Percentiles rank a stretch among this genome's conserved stretches.
phyloP scores from a whole-genome alignment of 164 flowering plant genomes.

The Macadamia tetraphylla region DNA sequence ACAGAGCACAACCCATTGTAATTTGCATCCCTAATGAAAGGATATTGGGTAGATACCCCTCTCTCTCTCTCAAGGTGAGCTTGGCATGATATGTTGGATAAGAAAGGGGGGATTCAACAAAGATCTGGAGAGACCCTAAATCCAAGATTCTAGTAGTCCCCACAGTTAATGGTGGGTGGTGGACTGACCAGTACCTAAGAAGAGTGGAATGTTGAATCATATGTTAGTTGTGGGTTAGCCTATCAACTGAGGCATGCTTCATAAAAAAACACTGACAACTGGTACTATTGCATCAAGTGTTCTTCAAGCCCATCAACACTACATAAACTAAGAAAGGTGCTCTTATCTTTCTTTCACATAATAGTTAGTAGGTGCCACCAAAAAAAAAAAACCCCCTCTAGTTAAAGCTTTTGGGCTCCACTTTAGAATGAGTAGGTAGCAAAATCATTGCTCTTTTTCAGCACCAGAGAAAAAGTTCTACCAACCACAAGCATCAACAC shows the following conservation, averaged over 20 bases:
- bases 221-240: neutral
- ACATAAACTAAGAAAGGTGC: neutral
- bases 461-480: neutral
- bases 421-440: neutral
- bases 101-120: neutral
- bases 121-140: too few relatives aligned
- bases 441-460: neutral
- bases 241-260: neutral
- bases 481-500: neutral
- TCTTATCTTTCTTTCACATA: neutral
- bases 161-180: neutral
- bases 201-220: conserved; percentile 14
- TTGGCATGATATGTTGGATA: too few relatives aligned
- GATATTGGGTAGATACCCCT: too few relatives aligned
- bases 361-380: neutral
- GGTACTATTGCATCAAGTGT: neutral
- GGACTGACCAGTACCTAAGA: conserved; percentile 2
- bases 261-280: neutral
- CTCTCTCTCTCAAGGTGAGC: too few relatives aligned
- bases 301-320: neutral
- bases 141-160: neutral
- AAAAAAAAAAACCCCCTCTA: neutral
- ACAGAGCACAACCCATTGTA: too few relatives aligned
- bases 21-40: too few relatives aligned
- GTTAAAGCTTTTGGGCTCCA: neutral